These are phyloP conservation scores for Huiozyma sinensis DNA, from an alignment of 805 yeast species.

Conservation along the genomic window DNA sequence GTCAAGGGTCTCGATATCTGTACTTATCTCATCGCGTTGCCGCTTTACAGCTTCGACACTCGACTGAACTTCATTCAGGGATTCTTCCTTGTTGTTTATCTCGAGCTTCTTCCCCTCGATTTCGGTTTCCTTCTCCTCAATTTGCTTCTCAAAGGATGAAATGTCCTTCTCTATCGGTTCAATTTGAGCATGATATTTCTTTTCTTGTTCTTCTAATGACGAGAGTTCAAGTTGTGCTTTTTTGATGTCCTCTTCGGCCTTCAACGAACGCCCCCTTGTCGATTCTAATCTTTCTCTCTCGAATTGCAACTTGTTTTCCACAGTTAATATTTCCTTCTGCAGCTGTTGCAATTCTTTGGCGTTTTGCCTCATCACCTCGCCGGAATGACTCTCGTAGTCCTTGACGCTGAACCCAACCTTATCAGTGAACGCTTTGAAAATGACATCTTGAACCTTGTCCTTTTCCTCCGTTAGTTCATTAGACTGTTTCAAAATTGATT, in stretches of 20 bases:
- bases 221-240: constrained; percentile 29
- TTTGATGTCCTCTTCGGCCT: constrained; percentile 30
- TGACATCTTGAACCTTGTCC: constrained; percentile 31
- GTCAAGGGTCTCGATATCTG: constrained; percentile 41
- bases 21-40: constrained; percentile 35
- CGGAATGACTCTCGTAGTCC: constrained; percentile 64
- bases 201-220: constrained; percentile 27
- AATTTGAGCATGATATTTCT: constrained; percentile 24
- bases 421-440: constrained; percentile 46
- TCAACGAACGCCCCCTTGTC: constrained; percentile 37
- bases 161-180: constrained; percentile 33
- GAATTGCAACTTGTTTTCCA: constrained; percentile 52
- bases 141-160: constrained; percentile 30
- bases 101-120: constrained; percentile 24
- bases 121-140: constrained; percentile 26
- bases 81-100: constrained; percentile 40
- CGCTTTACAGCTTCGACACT: constrained; percentile 24
- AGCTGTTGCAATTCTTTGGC: constrained; percentile 53
- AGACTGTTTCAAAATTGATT: constrained; percentile 17
- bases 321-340: constrained; percentile 47
- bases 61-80: constrained; percentile 28
- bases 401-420: constrained; percentile 46
- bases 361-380: constrained; percentile 43
- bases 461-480: constrained; percentile 21
- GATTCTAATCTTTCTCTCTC: constrained; percentile 51